Base-by-base conservation (phyloP, 2,329 filamentous ascomycete genomes). In the Aspergillus proliferans region DNA sequence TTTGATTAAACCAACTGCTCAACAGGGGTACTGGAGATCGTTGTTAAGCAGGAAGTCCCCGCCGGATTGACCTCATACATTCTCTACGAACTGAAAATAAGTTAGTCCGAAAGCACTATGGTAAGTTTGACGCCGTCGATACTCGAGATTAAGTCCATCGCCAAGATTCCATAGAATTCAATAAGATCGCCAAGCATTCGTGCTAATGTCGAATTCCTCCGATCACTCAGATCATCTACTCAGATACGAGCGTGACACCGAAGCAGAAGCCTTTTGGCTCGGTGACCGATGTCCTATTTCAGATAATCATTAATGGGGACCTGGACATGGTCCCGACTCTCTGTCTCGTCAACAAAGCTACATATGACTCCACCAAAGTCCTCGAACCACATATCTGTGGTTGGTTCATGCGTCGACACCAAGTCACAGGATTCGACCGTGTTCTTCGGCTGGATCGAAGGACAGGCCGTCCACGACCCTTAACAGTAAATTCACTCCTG, bases 381-480 rank as follows among this genome's bases (percentile, higher is more conserved):
- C 52, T 63, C 22, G 61, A 64, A 40, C 52, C 54, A 18, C 55
- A 63, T 26, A 58, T 64, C 26, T 64, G 61, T 38, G 50, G 47
- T n/a, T 59, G 55, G 48, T 64, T 63, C 43, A 56, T 63, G 51
- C 61, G 59, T 15, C 45, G 49, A n/a, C 71, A 78, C 56, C 83
- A 83, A 47, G 78, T 76, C 3, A 71, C 79, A 22, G 78, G 78
- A 8, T 84, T 85, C 55, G 74, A 82, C 52, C 68, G 69, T 7
- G 76, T 83, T 12, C 81, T 85, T 54, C 65, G 71, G 10, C 41
- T 64, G 28, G 51, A 63, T 24, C 55, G 56, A 6, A 50, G 46
- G 45, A 63, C 55, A 8, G 58, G 61, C 24, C 53, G 57, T n/a
- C 55, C 52, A 24, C 47, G 14, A 9, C 30, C 50, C 28, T 28